Evolutionary conservation across 2,329 filamentous ascomycete species (phyloP).

Genomic region (Beauveria rudraprayagi): DNA sequence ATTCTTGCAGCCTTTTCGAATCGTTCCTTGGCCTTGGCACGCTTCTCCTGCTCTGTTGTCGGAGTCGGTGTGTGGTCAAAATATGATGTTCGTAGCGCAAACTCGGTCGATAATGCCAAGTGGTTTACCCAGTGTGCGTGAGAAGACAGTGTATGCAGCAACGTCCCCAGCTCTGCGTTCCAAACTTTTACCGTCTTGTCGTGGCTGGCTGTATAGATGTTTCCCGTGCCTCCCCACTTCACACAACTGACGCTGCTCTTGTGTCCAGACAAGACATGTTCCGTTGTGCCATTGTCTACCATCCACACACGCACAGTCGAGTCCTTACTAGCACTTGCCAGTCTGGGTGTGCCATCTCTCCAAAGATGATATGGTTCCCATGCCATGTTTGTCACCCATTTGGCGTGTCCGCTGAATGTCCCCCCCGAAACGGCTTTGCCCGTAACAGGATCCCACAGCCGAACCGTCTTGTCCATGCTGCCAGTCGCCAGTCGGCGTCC

Average conservation of each 20-base stretch:
- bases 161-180: constrained; percentile 69
- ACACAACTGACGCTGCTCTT: constrained; percentile 85
- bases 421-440: constrained; percentile 64
- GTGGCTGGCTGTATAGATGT: constrained; percentile 77
- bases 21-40: constrained; percentile 66
- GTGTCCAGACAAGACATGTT: constrained; percentile 80
- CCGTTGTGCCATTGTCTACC: constrained; percentile 66
- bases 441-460: constrained; percentile 79
- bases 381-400: constrained; percentile 78
- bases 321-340: constrained; percentile 88
- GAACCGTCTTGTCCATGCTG: constrained; percentile 86
- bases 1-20: constrained; percentile 80
- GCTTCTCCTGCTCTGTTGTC: constrained; percentile 58
- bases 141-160: constrained; percentile 68
- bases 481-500: constrained; percentile 76
- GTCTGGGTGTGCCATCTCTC: constrained; percentile 60
- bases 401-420: constrained; percentile 71
- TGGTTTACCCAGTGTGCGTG: constrained; percentile 97
- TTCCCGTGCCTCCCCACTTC: constrained; percentile 84
- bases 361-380: constrained; percentile 95
- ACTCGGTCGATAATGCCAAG: constrained; percentile 86
- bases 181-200: constrained; percentile 92
- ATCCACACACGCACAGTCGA: constrained; percentile 83
- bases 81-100: constrained; percentile 76
- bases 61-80: constrained; percentile 74